Conservation (phyloP, 2,329 filamentous ascomycete genomes). For the Tympanopsis confertula region DNA sequence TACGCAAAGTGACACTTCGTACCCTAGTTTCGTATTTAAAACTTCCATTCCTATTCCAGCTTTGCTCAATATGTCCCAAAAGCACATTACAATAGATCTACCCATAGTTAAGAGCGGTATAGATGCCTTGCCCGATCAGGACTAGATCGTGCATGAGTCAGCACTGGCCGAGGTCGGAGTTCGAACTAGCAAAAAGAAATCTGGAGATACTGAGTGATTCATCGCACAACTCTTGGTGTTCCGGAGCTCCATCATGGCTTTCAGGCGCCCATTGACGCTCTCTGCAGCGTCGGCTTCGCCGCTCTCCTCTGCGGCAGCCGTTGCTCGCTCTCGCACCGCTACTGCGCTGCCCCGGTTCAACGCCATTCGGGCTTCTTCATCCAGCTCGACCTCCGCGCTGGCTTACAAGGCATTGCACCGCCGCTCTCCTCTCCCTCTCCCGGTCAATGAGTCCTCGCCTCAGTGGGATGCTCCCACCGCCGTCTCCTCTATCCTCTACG, state of each 20-base stretch:
- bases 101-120: too few relatives aligned
- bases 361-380: conserved; percentile 28
- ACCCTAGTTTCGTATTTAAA: too few relatives aligned
- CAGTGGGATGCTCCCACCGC: conserved; percentile 86
- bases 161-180: too few relatives aligned
- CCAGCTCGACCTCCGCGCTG: conserved; percentile 77
- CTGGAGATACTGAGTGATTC: too few relatives aligned
- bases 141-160: too few relatives aligned
- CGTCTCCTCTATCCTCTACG: conserved; percentile 96
- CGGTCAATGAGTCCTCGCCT: conserved; percentile 64
- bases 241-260: conserved; percentile 1
- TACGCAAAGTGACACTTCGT: too few relatives aligned
- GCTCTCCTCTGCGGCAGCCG: conserved; percentile 5
- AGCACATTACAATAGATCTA: too few relatives aligned
- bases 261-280: background rate
- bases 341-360: conserved; percentile 19
- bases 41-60: too few relatives aligned
- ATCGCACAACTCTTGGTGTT: too few relatives aligned
- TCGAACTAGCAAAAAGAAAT: too few relatives aligned
- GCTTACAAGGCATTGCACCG: conserved; percentile 96
- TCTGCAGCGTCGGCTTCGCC: background rate
- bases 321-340: conserved; percentile 12
- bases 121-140: too few relatives aligned
- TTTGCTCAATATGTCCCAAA: too few relatives aligned
- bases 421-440: conserved; percentile 65